Base-by-base conservation (phyloP, 2,329 filamentous ascomycete genomes). In the Colletotrichum limetticola region DNA sequence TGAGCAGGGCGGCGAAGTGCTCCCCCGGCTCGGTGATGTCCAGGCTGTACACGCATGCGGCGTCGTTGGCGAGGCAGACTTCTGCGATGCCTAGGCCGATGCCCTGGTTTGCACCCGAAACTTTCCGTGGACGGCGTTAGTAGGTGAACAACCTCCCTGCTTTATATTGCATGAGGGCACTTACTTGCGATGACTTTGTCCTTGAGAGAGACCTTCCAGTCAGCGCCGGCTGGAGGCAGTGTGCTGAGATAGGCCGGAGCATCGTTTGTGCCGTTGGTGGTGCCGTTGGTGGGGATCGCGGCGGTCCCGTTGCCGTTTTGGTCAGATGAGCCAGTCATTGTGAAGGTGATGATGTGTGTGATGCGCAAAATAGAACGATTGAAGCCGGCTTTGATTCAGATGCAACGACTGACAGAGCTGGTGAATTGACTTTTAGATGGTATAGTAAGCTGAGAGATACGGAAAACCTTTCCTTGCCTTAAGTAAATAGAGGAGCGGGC, bases 11-110 rank as follows among this genome's bases (percentile, higher is more conserved):
- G 6, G 62, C 62, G 22, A 84, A 79, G 79, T 83, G 71, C 75
- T 83, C 77, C 76, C 82, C 75, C 67, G 84, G 78, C 68, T 81
- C 61, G 76, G 80, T 78, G 57, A 85, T 78, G 76, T 86, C 84
- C 49, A 86, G 78, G 14, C 81, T 83, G 79, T 82, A 85, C 58
- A 85, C 79, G 42, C 72, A 75, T 42, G 78, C 80, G 24, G 85
- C 85, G 4, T 78, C 78, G 76, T 87, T 87, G 75, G 81, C 83
- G 11, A 87, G 80, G 75, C 84, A 86, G 58, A 84, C 82, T 75
- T 87, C 83, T 26, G 85, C 85, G 57, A 87, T 82, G 22, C 84
- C 85, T 5, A 86, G 80, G 9, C 85, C 68, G 30, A 71, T 71
- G n/a, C 68, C 68, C 62, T 71, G 68, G 56, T 71, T 85, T 55